Percentiles rank a stretch among this genome's conserved stretches.
Evolutionary conservation across 1,139 yeast genomes (phyloP).

Genomic region (Candida sojae): DNA sequence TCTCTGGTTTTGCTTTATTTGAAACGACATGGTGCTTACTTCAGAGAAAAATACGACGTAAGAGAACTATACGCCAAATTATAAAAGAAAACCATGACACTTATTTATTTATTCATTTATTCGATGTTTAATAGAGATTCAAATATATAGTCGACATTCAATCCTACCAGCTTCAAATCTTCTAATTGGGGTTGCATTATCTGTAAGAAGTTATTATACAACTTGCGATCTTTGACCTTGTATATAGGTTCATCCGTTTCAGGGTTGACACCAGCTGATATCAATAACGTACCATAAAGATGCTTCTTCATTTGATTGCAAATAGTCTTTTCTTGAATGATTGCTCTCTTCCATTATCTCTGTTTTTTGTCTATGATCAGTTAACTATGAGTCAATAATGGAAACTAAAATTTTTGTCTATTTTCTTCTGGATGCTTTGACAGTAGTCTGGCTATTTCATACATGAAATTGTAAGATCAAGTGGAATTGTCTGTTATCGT

Average conservation of each 20-base stretch:
- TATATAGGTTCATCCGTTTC: conserved; percentile 28
- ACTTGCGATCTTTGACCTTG: conserved; percentile 29
- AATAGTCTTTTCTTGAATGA: conserved; percentile 25
- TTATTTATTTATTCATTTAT: conserved; percentile 2
- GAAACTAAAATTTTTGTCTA: too few relatives aligned
- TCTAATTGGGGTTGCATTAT: conserved; percentile 62
- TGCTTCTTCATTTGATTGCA: conserved; percentile 65
- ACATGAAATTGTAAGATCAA: too few relatives aligned
- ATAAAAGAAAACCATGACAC: conserved; percentile 13
- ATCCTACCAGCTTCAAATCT: conserved; percentile 64
- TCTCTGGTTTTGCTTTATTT: conserved; percentile 47
- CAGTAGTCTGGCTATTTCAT: too few relatives aligned
- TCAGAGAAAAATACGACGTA: conserved; percentile 68
- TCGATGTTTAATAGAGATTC: conserved; percentile 28
- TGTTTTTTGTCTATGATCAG: too few relatives aligned
- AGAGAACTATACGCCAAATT: conserved; percentile 54
- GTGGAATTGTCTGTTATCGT: too few relatives aligned
- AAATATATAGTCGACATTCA: conserved; percentile 68
- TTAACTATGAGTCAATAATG: too few relatives aligned
- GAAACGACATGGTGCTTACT: conserved; percentile 58
- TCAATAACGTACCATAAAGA: conserved; percentile 60
- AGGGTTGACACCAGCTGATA: conserved; percentile 20
- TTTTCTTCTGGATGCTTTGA: too few relatives aligned
- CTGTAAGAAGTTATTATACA: conserved; percentile 47
- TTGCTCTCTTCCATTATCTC: too few relatives aligned